Conservation (phyloP, 2,329 filamentous ascomycete species). For the Xylariales sp. region DNA sequence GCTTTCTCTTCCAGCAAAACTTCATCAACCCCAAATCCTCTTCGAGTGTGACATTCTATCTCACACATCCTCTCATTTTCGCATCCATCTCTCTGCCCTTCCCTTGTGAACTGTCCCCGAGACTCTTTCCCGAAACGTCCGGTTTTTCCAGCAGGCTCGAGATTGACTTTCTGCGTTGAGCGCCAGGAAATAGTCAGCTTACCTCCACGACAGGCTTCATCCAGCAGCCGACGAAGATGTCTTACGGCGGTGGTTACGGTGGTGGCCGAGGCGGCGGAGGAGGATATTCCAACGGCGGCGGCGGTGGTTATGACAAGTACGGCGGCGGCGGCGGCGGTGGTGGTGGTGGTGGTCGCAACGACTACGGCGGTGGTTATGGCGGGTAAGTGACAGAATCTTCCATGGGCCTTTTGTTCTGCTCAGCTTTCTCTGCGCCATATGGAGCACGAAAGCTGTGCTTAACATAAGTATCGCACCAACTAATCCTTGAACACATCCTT, state of each 20-base stretch:
- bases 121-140: not conserved
- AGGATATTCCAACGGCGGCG: slow-evolving; percentile 31
- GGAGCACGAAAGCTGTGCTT: too few relatives aligned
- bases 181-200: slow-evolving; percentile 8
- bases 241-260: slow-evolving; percentile 56
- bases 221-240: slow-evolving; percentile 52
- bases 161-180: slow-evolving; percentile 15
- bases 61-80: slow-evolving; percentile 8
- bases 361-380: slow-evolving; percentile 33
- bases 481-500: too few relatives aligned
- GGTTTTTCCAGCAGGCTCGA: too few relatives aligned
- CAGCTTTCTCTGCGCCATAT: too few relatives aligned
- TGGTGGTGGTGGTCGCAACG: slow-evolving; percentile 8
- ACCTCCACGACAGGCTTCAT: slow-evolving; percentile 7
- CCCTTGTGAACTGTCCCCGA: not conserved
- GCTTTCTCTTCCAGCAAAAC: too few relatives aligned
- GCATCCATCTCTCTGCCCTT: not conserved
- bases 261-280: slow-evolving; percentile 41
- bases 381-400: slow-evolving; percentile 20
- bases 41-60: not conserved
- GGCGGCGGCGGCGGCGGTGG: slow-evolving; percentile 15
- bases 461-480: too few relatives aligned
- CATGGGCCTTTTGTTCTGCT: slow-evolving; percentile 1
- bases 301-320: slow-evolving; percentile 19
- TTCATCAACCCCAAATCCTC: not conserved